These are phyloP conservation scores for Fusarium drepaniforme DNA, from an alignment of 2,329 filamentous ascomycete genomes.

Conservation along the genomic window DNA sequence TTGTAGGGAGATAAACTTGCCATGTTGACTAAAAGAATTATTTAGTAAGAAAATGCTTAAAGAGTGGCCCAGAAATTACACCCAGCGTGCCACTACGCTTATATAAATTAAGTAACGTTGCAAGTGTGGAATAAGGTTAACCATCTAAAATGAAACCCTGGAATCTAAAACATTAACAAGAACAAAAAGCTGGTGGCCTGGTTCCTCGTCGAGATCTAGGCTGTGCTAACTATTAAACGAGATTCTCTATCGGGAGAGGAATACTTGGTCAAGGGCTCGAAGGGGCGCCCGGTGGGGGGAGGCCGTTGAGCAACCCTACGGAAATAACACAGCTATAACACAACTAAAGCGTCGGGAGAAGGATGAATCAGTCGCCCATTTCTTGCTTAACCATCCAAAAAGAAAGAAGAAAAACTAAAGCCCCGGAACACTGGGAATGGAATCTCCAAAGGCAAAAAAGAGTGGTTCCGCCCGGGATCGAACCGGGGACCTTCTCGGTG, in stretches of 20 bases:
- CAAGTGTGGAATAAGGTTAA: background rate
- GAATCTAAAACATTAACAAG: background rate
- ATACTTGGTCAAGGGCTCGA: no score
- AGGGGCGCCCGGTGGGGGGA: no score
- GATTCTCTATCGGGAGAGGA: no score
- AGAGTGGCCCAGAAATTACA: background rate
- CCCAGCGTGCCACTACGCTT: background rate
- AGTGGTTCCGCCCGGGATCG: slow-evolving; percentile 8
- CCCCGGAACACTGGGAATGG: background rate
- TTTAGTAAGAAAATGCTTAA: background rate
- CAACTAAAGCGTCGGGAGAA: background rate
- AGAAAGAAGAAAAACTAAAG: background rate
- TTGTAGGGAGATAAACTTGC: background rate
- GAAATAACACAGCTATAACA: no score
- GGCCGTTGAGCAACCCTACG: no score
- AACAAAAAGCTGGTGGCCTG: background rate
- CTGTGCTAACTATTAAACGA: background rate
- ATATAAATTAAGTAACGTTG: background rate
- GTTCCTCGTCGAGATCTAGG: background rate
- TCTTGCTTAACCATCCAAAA: background rate
- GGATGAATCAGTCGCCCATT: background rate
- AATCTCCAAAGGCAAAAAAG: background rate
- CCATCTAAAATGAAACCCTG: background rate
- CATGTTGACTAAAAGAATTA: background rate
- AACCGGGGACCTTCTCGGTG: slow-evolving; percentile 15